phyloP scores from a whole-genome alignment of 768 basidiomycete species.

The Suillus variegatus region DNA sequence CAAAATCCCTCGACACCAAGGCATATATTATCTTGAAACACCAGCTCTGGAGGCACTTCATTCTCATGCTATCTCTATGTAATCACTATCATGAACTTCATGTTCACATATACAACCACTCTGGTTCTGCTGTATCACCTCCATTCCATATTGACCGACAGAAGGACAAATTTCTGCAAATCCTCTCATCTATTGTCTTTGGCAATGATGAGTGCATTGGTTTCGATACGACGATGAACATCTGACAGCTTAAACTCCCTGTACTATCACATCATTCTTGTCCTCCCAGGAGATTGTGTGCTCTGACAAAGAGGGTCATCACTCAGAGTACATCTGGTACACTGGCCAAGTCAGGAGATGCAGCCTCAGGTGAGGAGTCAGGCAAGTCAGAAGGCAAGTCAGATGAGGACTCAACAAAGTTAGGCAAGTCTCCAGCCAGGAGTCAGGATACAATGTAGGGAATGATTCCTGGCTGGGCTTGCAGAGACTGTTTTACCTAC shows the following conservation, averaged over 20 bases:
- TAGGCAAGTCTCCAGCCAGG: no score
- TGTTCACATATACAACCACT: background rate
- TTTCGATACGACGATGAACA: background rate
- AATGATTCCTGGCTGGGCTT: no score
- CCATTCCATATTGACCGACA: background rate
- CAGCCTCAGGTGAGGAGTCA: background rate
- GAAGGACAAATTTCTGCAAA: background rate
- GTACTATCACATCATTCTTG: background rate
- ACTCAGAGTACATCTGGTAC: background rate
- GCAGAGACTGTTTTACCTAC: no score
- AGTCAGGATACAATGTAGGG: background rate
- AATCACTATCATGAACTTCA: background rate
- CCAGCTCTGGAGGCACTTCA: background rate
- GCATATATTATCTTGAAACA: background rate
- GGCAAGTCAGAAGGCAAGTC: no score
- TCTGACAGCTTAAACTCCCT: background rate
- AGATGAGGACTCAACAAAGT: no score
- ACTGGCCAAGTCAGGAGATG: background rate
- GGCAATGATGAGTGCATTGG: background rate
- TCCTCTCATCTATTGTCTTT: background rate
- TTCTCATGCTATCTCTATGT: background rate
- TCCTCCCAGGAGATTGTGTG: background rate
- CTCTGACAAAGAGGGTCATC: background rate
- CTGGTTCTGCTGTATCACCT: background rate
- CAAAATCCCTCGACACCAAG: background rate